Evolutionary conservation across 2,329 filamentous ascomycete species (phyloP), one percentile per base, ranked within the genome.

Genomic region (Neonectria sp.): DNA sequence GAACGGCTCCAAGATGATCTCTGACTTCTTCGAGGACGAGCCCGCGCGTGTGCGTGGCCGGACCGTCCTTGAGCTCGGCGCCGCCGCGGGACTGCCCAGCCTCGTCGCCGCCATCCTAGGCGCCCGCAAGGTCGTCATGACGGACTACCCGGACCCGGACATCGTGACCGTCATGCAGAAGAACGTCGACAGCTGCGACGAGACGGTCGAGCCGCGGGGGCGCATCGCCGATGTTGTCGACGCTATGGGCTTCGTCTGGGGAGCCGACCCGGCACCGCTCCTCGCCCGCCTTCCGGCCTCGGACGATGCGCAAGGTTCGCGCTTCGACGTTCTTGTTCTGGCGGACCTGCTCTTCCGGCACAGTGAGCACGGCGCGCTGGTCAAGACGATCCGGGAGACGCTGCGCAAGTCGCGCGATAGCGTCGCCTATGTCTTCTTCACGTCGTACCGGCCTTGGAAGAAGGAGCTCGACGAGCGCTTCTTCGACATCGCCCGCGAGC

Each of bases 291-390:
- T 95, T 2, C 59, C 46, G 6, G 46, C 2, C 69, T 71, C 17
- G 6, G 61, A 69, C 21, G 63, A 71, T 40, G 37, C 37, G 17
- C 37, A 40, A 17, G 37, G 15, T 15, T 40, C 37, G 9, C 84
- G 83, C 0, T 98, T 97, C 77, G 94, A 98, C 78, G 85, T 97
- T 6, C 80, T 98, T 29, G 91, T 98, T 64, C 86, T 98, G 49
- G 95, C 95, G 4, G 95, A 98, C 79, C 86, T 98, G 56, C 86
- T 98, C 4, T 98, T 98, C 83, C 93, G 96, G 67, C 95, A 98
- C 79, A 92, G 91, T 5, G 95, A 97, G 83, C 95, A 98, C 77
- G 84, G 82, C 2, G 94, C 93, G 75, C 85, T 98, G 67, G 85
- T 97, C 71, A 86, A 88, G 71, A 94, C 92, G 4, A 88, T 98